Percentiles rank a stretch among this genome's conserved stretches.
phyloP scores from a whole-genome alignment of 192 early-diverging fungal genomes.

The Umbelopsis sp. region DNA sequence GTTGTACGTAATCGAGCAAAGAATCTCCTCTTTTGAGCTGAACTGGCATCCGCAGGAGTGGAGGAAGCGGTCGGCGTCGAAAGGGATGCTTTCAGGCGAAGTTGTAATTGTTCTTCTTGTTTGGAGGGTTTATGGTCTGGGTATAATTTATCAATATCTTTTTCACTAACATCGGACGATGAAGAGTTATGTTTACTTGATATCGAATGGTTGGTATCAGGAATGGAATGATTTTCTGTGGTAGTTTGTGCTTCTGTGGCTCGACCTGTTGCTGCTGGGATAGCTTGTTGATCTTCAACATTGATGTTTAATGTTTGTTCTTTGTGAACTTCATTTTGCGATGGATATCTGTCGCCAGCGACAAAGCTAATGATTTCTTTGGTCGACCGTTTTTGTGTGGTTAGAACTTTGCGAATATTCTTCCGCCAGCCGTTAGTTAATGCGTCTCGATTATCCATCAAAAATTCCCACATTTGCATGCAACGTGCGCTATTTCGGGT shows the following conservation, averaged over 20 bases:
- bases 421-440: background rate
- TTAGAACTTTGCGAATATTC: background rate
- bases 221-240: background rate
- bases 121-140: background rate
- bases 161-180: background rate
- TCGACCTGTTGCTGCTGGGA: background rate
- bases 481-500: background rate
- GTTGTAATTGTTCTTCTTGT: background rate
- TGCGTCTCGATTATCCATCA: background rate
- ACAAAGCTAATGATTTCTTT: background rate
- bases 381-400: background rate
- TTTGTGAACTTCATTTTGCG: background rate
- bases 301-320: background rate
- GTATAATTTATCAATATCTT: background rate
- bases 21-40: slow-evolving; percentile 1
- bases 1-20: slow-evolving; percentile 10
- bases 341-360: background rate
- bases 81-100: slow-evolving; percentile 8
- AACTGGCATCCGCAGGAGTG: background rate
- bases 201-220: background rate
- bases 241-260: background rate
- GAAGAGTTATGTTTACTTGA: background rate
- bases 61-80: slow-evolving; percentile 9
- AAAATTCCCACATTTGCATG: slow-evolving; percentile 16
- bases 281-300: background rate